phyloP scores from a whole-genome alignment of 139 green algal genomes.

The Gonium pectorale region DNA sequence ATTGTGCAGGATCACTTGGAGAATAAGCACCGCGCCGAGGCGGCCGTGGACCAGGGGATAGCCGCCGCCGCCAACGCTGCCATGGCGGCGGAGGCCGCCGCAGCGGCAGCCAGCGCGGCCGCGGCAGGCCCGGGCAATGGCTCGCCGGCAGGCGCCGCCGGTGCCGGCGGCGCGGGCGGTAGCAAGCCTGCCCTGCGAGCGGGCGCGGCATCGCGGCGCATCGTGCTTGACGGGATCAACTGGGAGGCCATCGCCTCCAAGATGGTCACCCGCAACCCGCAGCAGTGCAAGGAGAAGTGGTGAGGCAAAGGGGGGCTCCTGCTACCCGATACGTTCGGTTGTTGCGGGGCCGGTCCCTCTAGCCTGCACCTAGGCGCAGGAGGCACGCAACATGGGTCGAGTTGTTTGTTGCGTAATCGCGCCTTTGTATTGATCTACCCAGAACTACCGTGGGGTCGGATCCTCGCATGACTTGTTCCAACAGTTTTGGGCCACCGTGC shows the following conservation, averaged over 20 bases:
- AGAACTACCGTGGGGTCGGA: too few relatives aligned
- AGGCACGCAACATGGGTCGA: too few relatives aligned
- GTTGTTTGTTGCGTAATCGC: too few relatives aligned
- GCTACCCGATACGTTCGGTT: too few relatives aligned
- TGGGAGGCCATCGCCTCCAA: conserved; percentile 62
- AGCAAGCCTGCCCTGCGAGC: too few relatives aligned
- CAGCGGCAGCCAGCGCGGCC: neutral
- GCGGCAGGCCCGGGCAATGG: too few relatives aligned
- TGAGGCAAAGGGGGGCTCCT: neutral
- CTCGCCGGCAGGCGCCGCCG: neutral
- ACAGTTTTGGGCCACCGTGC: too few relatives aligned
- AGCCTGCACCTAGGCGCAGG: too few relatives aligned
- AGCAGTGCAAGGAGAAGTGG: conserved; percentile 51
- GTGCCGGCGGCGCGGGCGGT: neutral
- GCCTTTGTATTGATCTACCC: too few relatives aligned
- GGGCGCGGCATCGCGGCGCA: conserved; percentile 15
- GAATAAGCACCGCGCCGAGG: neutral
- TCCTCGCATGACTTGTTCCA: too few relatives aligned
- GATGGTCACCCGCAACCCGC: conserved; percentile 41
- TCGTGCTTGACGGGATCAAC: conserved; percentile 76
- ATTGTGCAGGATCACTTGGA: conserved; percentile 32
- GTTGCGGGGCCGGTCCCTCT: too few relatives aligned
- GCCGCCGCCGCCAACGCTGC: too few relatives aligned
- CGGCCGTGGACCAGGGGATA: neutral
- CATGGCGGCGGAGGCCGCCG: neutral